These are phyloP conservation scores for Grosmannia penicillata DNA, from an alignment of 2,329 filamentous ascomycete species.

Conservation along the genomic window DNA sequence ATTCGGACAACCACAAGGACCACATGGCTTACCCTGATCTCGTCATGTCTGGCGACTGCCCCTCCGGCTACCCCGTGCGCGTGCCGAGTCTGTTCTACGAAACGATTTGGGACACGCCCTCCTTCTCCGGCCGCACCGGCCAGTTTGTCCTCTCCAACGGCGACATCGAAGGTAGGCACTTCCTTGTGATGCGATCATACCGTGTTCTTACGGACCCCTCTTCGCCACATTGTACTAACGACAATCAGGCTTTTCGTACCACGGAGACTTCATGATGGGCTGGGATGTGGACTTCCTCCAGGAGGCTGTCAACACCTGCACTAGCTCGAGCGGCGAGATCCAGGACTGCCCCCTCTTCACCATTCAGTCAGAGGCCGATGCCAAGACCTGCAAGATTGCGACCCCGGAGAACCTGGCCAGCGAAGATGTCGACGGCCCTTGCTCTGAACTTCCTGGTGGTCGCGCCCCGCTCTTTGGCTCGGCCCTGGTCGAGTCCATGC, in stretches of 20 bases:
- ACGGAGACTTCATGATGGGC: conserved; percentile 68
- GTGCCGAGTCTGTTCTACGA: conserved; percentile 70
- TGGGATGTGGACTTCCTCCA: conserved; percentile 61
- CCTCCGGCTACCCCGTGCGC: conserved; percentile 49
- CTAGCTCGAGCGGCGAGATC: conserved; percentile 51
- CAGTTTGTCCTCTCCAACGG: conserved; percentile 66
- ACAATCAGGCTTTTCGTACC: conserved; percentile 52
- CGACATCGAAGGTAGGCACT: conserved; percentile 48
- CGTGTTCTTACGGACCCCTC: too few relatives aligned
- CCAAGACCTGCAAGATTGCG: conserved; percentile 46
- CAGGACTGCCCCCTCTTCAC: conserved; percentile 63
- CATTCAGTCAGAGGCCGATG: conserved; percentile 42
- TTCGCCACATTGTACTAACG: conserved; percentile 6
- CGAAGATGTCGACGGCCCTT: conserved; percentile 45
- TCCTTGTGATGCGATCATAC: too few relatives aligned
- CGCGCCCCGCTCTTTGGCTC: conserved; percentile 27
- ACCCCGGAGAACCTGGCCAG: conserved; percentile 35
- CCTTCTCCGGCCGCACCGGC: conserved; percentile 47
- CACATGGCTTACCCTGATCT: conserved; percentile 68
- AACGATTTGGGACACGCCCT: conserved; percentile 64
- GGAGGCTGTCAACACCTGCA: conserved; percentile 60
- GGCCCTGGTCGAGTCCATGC: conserved; percentile 5
- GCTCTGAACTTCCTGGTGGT: conserved; percentile 48
- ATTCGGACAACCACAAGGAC: conserved; percentile 38
- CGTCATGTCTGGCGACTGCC: conserved; percentile 65